Base-by-base conservation (phyloP, 2,329 filamentous ascomycete species). In the Neonectria magnoliae region DNA sequence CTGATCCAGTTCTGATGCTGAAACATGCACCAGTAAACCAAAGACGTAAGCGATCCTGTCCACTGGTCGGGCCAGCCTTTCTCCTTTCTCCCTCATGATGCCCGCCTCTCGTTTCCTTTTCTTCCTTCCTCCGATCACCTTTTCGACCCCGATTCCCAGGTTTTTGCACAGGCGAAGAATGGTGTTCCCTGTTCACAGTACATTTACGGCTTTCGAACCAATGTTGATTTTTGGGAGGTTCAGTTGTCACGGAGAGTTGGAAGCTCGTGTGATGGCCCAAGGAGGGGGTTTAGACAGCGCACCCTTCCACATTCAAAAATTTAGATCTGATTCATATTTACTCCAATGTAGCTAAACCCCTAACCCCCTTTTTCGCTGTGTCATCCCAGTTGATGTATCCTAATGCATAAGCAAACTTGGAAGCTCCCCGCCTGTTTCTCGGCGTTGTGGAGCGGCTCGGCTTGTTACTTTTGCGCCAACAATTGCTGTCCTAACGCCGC, bases 1-100 rank as follows among this genome's bases (percentile, higher is more conserved):
- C 79, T 90, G 69, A 90, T 90, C 71, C 87, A 90, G 75, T 89
- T 90, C 70, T 90, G 84, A 76, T 31, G 57, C 51, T 57, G 42
- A 25, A 38, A 33, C 57, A 55, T 60, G 22, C 27, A 51, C 56
- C 14, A 42, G 47, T 38, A 50, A 63, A 29, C 27, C 44, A 44
- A 52, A 20, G 36, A 53, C 25, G 13, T 16, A 25, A 38, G 36
- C n/a, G 47, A 52, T 38, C 13, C 41, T 41, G 29, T 16, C 44
- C 16, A 27, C 18, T 44, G 22, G 25, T 47, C 33, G 36, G 25
- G 42, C 31, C 18, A 33, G 41, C 47, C 41, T 13, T 10, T 10
- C 36, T 20, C 36, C 27, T 53, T 20, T 25, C 48, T 20, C 29
- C 45, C 36, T 56, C 58, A 52, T 53, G 58, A 55, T 22, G 42